A percentile compares a stretch with the other conserved stretches of the same genome.
Conservation (phyloP, 2,329 filamentous ascomycete species). For the Macrophomina phaseolina region DNA sequence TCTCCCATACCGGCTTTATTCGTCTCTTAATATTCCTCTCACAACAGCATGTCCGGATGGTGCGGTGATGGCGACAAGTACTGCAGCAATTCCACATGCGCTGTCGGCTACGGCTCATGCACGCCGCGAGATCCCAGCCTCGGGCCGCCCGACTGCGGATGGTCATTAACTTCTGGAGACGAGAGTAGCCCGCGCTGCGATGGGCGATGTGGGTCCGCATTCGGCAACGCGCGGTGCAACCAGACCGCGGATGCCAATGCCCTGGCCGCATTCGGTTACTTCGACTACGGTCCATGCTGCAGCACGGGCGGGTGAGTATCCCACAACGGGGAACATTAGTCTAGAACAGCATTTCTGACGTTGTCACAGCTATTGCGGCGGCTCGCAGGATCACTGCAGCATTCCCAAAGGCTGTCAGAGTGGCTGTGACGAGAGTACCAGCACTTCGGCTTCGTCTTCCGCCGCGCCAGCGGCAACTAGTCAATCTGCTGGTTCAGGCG, state of each 20-base stretch:
- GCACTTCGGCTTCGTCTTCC: not conserved
- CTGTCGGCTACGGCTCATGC: not conserved
- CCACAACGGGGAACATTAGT: not conserved
- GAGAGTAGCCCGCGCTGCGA: conserved; percentile 21
- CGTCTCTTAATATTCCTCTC: not conserved
- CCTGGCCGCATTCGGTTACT: not conserved
- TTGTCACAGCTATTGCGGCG: too few species aligned
- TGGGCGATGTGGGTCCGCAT: conserved; percentile 11
- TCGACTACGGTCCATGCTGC: conserved; percentile 17
- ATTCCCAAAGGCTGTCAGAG: conserved; percentile 10
- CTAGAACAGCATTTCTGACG: too few species aligned
- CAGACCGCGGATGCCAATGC: not conserved
- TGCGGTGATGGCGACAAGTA: not conserved
- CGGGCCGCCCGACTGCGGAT: not conserved
- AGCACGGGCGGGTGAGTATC: not conserved
- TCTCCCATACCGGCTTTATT: too few species aligned
- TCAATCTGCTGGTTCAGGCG: not conserved
- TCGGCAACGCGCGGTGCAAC: not conserved
- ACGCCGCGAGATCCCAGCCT: not conserved
- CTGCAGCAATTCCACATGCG: not conserved
- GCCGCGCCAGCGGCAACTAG: not conserved
- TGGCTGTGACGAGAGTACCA: not conserved
- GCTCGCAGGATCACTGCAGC: not conserved
- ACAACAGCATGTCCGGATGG: not conserved
- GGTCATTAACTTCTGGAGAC: not conserved